phyloP scores from a whole-genome alignment of 768 basidiomycete genomes.

The Pleurotus eryngii region DNA sequence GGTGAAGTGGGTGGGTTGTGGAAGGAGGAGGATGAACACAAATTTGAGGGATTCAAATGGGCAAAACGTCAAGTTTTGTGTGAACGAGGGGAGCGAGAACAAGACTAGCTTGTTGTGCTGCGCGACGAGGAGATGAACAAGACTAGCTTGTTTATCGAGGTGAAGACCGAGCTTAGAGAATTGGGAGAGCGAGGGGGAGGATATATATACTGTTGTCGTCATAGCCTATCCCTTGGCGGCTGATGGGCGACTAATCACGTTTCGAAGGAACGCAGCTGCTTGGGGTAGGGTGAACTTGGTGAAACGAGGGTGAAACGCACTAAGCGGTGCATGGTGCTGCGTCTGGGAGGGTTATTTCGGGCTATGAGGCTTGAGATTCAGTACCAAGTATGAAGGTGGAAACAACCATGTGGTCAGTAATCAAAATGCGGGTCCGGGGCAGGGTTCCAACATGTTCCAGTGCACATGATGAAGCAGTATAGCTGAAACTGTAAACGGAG shows the following conservation, averaged over 20 bases:
- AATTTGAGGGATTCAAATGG: conserved; percentile 6
- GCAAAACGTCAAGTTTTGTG: conserved; percentile 9
- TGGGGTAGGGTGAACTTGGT: conserved; percentile 5
- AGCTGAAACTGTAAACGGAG: too few species aligned
- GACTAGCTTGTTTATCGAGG: conserved; percentile 8
- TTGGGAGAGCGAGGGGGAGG: background rate
- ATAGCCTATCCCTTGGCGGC: background rate
- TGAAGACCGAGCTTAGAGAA: conserved; percentile 9
- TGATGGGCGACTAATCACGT: conserved; percentile 4
- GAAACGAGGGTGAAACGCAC: conserved; percentile 7
- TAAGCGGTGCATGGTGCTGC: background rate
- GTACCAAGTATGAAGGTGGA: background rate
- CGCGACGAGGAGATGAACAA: conserved; percentile 7
- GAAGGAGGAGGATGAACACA: conserved; percentile 2
- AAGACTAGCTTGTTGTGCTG: conserved; percentile 10
- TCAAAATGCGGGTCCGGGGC: background rate
- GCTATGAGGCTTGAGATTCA: background rate
- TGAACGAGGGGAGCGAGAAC: conserved; percentile 2
- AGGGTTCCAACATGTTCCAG: too few species aligned
- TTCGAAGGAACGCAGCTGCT: background rate
- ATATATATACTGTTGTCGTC: conserved; percentile 4
- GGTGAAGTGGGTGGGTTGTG: background rate
- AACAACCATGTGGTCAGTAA: background rate
- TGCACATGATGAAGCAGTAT: too few species aligned
- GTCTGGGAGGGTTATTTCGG: background rate